Base-by-base conservation (phyloP, 306 rosid species). In the Hylodesmum podocarpum region DNA sequence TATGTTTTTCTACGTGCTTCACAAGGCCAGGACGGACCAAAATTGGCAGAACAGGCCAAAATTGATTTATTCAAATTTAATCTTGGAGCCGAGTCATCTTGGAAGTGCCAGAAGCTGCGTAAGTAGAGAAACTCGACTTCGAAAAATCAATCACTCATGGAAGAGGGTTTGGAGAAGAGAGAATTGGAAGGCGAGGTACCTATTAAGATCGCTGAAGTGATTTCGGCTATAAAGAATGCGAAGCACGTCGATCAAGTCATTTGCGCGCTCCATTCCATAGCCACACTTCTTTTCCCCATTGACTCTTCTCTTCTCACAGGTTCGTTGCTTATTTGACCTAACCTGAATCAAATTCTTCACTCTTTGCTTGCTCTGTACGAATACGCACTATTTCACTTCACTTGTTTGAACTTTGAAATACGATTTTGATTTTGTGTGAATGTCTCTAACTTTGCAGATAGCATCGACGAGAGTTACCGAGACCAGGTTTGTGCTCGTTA, bases 171-270 rank as follows among this genome's bases (percentile, higher is more conserved):
- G 29, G 88, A 74, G 82, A 79, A 66, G 84, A 86, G 81, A 76
- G 89, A 86, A 40, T 43, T 64, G 65, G 93, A 92, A 85, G 75
- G 44, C 2, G 78, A 71, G 36, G 85, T 89, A 0, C 62, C 88
- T 11, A 83, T 46, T 21, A 89, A 83, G 73, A 90, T 84, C 5
- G 91, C 90, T 41, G 84, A 90, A 84, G 96, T 87, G 19, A 90
- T 95, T 29, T 86, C 91, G 15, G 57, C 75, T 36, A 54, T 88
- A 3, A 82, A 76, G 77, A 84, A 49, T 22, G 93, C 97, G 37
- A 90, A 90, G 66, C 87, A 87, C 34, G 91, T 89, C 34, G 97
- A 95, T 89, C 82, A 92, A 79, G 93, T 95, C 64, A 80, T 95
- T 62, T 82, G 79, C 61, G 83, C 93, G 0, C 91, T 95, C 85